Base-by-base conservation (phyloP, 805 yeast species). In the Nakazawaea sp. region DNA sequence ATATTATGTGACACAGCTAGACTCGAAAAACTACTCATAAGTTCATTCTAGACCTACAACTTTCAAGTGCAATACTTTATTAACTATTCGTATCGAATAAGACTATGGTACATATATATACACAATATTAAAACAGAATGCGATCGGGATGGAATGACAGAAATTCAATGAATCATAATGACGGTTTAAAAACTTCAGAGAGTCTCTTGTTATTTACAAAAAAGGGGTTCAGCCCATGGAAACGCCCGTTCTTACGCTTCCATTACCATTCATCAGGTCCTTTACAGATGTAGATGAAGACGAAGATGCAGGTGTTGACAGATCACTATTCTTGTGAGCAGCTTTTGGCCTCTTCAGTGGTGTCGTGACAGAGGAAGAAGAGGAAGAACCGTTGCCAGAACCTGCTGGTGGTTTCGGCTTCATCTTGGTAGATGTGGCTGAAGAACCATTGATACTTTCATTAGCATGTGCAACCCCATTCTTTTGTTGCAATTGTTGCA, bases 401-500 rank as follows among this genome's bases (percentile, higher is more conserved):
- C 40, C 35, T 11, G 40, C 40, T 36, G 40, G 40, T 18, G 26
- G 25, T 19, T 35, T 23, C 11, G 38, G 24, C 20, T 8, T 19
- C 11, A 25, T 30, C 15, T 18, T n/a, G 12, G 23, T 18, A 5
- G 10, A 21, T 10, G 7, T 21, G 24, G 7, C 10, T 10, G 24
- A 21, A 10, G 7, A 8, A 10, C 10, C 10, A 21, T 21, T 7
- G 24, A 21, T 7, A 21, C 10, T 21, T 21, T 9, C 15, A 15
- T 18, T n/a, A 19, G 15, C 25, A 7, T n/a, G n/a, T n/a, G n/a
- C n/a, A n/a, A n/a, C n/a, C n/a, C 38, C 38, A 35, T 35, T 35
- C 28, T 28, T 13, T 16, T 28, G 43, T 21, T 48, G 55, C 20
- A 50, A 39, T 41, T 56, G 61, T 33, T 61, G 57, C 32, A 51